A percentile compares a stretch with the other conserved stretches of the same genome.
Conservation (phyloP, 257 asterid species). For the Solanum etuberosum region DNA sequence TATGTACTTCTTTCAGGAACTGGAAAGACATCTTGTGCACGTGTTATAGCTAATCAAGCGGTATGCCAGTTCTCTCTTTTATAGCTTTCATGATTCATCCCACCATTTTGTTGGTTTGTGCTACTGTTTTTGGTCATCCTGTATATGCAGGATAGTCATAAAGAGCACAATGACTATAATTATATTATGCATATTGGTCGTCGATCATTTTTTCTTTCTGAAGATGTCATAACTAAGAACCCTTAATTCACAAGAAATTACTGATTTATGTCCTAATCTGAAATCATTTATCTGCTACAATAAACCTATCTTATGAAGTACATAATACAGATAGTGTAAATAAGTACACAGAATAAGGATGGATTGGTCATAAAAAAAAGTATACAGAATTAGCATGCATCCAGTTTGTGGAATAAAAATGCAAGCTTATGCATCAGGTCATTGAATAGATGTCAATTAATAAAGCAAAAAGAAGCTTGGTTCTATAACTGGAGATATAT, state of each 20-base stretch:
- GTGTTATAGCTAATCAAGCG: conserved; percentile 92
- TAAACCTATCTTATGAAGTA: neutral
- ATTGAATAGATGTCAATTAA: neutral
- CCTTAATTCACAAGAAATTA: neutral
- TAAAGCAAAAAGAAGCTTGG: neutral
- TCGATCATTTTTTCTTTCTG: neutral
- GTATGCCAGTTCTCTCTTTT: conserved; percentile 28
- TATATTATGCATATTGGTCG: neutral
- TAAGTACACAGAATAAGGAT: neutral
- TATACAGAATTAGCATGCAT: neutral
- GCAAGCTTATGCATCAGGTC: neutral
- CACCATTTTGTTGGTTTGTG: neutral
- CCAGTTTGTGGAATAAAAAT: neutral
- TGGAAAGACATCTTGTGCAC: conserved; percentile 98
- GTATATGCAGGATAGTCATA: neutral
- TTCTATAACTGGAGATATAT: neutral
- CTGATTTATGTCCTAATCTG: neutral
- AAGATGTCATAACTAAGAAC: neutral
- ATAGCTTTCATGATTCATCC: neutral
- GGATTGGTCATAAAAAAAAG: neutral
- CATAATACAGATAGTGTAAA: neutral
- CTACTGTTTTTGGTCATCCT: neutral
- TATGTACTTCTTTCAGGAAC: conserved; percentile 65
- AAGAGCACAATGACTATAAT: neutral
- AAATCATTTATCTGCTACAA: neutral